Conservation (phyloP, 768 basidiomycete species). For the Termitomyces titanicus region DNA sequence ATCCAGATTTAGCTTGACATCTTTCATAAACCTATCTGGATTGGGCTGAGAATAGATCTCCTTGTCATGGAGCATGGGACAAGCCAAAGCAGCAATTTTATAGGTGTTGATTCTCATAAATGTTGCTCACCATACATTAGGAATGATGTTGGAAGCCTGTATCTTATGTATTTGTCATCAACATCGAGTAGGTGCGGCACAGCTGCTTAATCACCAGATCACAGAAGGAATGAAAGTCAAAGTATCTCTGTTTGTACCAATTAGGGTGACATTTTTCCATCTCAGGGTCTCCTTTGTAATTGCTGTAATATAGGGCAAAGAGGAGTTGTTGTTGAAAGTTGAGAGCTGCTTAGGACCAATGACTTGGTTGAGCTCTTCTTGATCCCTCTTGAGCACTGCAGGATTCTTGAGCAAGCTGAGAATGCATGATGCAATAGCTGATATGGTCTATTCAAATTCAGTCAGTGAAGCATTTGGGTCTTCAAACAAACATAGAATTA, state of each 20-base stretch:
- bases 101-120: no score
- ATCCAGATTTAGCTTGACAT: no score
- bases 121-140: slow-evolving; percentile 27
- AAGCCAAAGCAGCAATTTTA: no score
- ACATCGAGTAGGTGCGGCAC: slow-evolving; percentile 23
- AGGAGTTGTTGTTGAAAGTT: slow-evolving; percentile 21
- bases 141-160: slow-evolving; percentile 31
- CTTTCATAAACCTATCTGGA: no score
- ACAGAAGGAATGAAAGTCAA: neutral
- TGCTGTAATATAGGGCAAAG: slow-evolving; percentile 30
- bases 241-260: slow-evolving; percentile 14
- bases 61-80: no score
- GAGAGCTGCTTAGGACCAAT: slow-evolving; percentile 26
- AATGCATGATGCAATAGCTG: slow-evolving; percentile 20
- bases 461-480: neutral
- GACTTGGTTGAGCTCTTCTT: slow-evolving; percentile 26
- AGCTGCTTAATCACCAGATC: slow-evolving; percentile 14
- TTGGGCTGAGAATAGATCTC: no score
- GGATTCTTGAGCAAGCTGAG: slow-evolving; percentile 27
- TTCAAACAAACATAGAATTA: neutral
- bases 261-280: slow-evolving; percentile 19
- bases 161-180: slow-evolving; percentile 32
- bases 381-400: slow-evolving; percentile 22
- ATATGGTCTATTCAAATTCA: slow-evolving; percentile 17
- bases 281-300: slow-evolving; percentile 29